Evolutionary conservation across 2,329 filamentous ascomycete species (phyloP), one percentile per base, ranked within the genome.

Genomic region (Fusarium chaquense): DNA sequence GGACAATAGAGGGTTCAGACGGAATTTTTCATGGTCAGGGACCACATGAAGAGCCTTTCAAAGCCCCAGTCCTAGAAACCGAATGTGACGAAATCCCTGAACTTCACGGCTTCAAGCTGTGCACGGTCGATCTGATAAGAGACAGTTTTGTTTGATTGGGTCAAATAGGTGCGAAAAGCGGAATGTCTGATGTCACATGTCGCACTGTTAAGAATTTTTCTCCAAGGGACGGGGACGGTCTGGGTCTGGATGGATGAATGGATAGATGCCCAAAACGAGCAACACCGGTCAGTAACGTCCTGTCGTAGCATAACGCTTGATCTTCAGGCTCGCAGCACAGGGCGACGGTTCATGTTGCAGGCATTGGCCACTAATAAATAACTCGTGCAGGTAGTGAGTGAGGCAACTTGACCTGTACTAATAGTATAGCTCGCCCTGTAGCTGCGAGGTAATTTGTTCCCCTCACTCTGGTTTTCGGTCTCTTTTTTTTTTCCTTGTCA

Each of bases 101-200:
- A 45, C 43, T 58, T 53, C 44, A 26, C 41, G 26, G 33, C 36
- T 46, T 50, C 26, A 49, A 56, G 38, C 49, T 28, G 63, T 51
- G 73, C 71, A 73, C 67, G 58, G 62, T 63, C 71, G 71, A 75
- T 75, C 73, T 66, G 73, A 75, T 75, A 75, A 75, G 45, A 28
- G 9, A 54, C 8, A 2, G 1, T 4, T 13, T 11, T 18, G 11
- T 26, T 1, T 58, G 43, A 63, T 74, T 74, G 69, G 73, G n/a
- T 26, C 3, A 6, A 3, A 2, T 2, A 2, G 2, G 15, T n/a
- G 11, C 22, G 24, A 62, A 52, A 62, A 53, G 56, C 60, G 70
- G 64, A 43, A 18, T 26, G 11, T 45, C 57, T 70, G 73, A 75
- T 75, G 71, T 75, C 73, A 75, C 71, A 75, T 75, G 72, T 60